Evolutionary conservation across 805 yeast species (phyloP), one percentile per base, ranked within the genome.

Genomic region (Kodamaea jinghongensis): DNA sequence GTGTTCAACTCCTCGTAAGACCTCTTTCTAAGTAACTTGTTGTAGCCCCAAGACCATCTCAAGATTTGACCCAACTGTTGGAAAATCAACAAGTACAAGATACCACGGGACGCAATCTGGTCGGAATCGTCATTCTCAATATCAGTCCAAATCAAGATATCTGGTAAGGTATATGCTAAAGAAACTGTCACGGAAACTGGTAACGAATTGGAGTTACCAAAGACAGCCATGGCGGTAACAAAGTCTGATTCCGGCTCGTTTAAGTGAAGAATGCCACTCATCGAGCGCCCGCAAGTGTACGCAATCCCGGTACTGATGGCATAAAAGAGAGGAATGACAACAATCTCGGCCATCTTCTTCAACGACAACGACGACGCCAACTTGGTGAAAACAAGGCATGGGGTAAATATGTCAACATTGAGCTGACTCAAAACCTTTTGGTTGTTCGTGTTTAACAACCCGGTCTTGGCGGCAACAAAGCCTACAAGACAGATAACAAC

Each of bases 151-250:
- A 38, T 13, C 36, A 79, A 74, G 44, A 85, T 67, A 46, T 80
- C 78, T 2, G 93, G 95, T 43, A 85, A 66, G 0, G 91, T 81
- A 55, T 81, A 82, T 1, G 90, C 81, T 47, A 85, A 67, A 1
- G 95, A 83, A 41, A 93, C 67, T 1, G 93, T 85, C 48, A 93
- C 72, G 0, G 96, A 88, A 1, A 91, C 98, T 0, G 99, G 98
- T 41, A 91, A 74, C 8, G 96, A 86, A 68, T 91, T 91, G 31
- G 96, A 87, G 64, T 91, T 93, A 38, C 97, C 98, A 64, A 91
- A 91, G 4, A 90, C 96, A 2, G 93, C 88, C 95, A 93, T 93
- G 2, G 96, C 98, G 15, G 95, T 84, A 36, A 93, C 96, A 54
- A 87, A 91, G 64, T 91, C 90, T 3, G 86, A 57, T 63, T 93